phyloP scores from a whole-genome alignment of 495 filamentous ascomycete genomes.

The Glonium stellatum region DNA sequence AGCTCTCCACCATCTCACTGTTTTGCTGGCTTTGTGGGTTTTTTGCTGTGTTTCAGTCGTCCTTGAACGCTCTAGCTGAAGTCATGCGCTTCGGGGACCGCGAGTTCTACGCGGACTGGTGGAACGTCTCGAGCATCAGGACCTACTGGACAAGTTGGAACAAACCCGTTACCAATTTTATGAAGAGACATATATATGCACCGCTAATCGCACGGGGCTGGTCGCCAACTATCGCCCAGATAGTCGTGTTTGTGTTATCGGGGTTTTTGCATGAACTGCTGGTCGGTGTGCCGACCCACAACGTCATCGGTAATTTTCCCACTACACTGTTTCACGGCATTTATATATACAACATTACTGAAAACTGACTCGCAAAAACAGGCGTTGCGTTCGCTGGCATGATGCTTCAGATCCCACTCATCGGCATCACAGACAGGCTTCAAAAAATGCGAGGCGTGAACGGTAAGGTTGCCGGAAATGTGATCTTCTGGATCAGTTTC shows the following conservation, averaged over 20 bases:
- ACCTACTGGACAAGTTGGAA: conserved; percentile 96
- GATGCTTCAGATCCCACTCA: conserved; percentile 85
- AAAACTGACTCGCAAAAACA: conserved; percentile 26
- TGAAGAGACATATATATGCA: conserved; percentile 85
- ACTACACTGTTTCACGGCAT: neutral
- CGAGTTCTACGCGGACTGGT: conserved; percentile 95
- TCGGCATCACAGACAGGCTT: conserved; percentile 67
- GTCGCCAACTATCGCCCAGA: conserved; percentile 57
- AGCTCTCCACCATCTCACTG: conserved; percentile 85
- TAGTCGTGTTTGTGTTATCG: conserved; percentile 77
- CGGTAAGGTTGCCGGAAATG: conserved; percentile 75
- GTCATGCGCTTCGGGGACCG: conserved; percentile 84
- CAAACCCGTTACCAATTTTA: conserved; percentile 91
- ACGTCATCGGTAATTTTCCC: conserved; percentile 64
- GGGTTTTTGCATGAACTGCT: conserved; percentile 85
- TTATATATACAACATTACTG: neutral
- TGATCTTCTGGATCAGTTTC: conserved; percentile 92
- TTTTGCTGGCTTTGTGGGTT: conserved; percentile 96
- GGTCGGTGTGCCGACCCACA: conserved; percentile 93
- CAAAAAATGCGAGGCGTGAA: conserved; percentile 68
- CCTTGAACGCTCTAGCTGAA: conserved; percentile 85
- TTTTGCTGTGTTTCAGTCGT: conserved; percentile 88
- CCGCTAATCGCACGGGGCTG: conserved; percentile 79
- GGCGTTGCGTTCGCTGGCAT: conserved; percentile 91
- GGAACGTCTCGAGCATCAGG: conserved; percentile 82